Evolutionary conservation across 2,329 filamentous ascomycete species (phyloP), one percentile per base, ranked within the genome.

Genomic region (Alternaria alternata): DNA sequence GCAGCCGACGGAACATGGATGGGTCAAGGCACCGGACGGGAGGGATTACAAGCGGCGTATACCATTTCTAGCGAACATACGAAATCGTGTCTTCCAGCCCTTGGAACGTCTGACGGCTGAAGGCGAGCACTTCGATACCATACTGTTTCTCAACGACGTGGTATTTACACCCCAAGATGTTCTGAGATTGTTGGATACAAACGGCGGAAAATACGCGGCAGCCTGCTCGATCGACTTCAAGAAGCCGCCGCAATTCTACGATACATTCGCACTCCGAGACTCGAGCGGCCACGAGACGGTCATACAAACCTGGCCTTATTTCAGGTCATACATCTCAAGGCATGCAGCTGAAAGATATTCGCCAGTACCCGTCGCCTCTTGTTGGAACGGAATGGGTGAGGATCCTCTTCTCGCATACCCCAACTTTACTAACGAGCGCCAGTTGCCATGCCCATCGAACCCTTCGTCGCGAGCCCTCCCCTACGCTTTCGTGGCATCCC

Each of bases 81-180:
- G 91, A 41, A 93, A 93, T 74, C 75, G 80, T 64, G 86, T 85
- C n/a, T 76, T 93, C 65, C 75, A 84, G 61, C 88, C 89, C 8
- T 71, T 92, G 63, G 72, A 83, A 28, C 81, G 84, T 18, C 71
- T 89, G 44, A 74, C 80, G 9, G 76, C 79, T 20, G 74, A 83
- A 53, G 87, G 87, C 4, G 75, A 67, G 49, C 53, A 59, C 16
- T 89, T 88, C 69, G 87, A 89, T 65, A 86, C 82, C 67, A 80
- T 90, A 18, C 73, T 90, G 22, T 89, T 88, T 68, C 73, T 90
- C 39, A 89, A 89, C 64, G 87, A 89, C 68, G 86, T 89, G 16
- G 81, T 88, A 2, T 89, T 89, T 66, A 83, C 82, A 67, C 81
- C 83, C 7, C 79, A 85, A 36, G 87, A 89, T 70, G 82, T 88